Base-by-base conservation (phyloP, 805 yeast genomes). In the Yarrowia sp. region DNA sequence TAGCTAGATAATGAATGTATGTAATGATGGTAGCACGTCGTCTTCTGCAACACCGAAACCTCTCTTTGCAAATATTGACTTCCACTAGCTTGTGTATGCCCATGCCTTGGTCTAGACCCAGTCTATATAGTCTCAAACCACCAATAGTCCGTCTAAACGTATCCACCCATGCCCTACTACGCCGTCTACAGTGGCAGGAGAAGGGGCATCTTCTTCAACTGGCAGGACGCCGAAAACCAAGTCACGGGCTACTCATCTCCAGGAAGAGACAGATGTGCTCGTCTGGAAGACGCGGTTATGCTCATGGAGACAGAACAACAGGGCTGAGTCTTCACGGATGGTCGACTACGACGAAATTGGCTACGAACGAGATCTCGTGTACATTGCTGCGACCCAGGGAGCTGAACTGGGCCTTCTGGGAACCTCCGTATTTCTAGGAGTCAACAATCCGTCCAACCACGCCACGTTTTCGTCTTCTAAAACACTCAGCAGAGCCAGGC, bases 211-310 rank as follows among this genome's bases (percentile, higher is more conserved):
- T 44, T 44, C 14, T 29, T 14, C 51, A 44, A 29, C 33, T 44
- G 51, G 51, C 13, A 29, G 16, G 51, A 44, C 25, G 51, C 51
- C 6, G 51, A 44, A 13, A 44, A 44, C 16, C 51, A 44, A 25
- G 51, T 44, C 18, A 44, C 35, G 24, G 51, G 51, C 25, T 44
- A 44, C 35, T 44, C 51, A 35, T 13, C 18, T 6, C 51, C 51
- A 2, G 51, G 51, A 4, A 14, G 51, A 16, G 51, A 44, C 35
- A 16, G 51, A 9, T 44, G 51, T 44, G 51, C 51, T 0, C 18
- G 51, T 4, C 35, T 29, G n/a, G 51, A 44, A 7, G 51, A 29
- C 3, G 51, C 35, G 4, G 24, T 27, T 9, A 24, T 29, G 25
- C 51, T 44, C 4, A 27, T 44, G 51, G n/a, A 10, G 24, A 9